Percentiles rank a stretch among this genome's conserved stretches.
These are phyloP conservation scores for Triglochin maritima DNA, from an alignment of 106 monocot genomes.

Conservation along the genomic window DNA sequence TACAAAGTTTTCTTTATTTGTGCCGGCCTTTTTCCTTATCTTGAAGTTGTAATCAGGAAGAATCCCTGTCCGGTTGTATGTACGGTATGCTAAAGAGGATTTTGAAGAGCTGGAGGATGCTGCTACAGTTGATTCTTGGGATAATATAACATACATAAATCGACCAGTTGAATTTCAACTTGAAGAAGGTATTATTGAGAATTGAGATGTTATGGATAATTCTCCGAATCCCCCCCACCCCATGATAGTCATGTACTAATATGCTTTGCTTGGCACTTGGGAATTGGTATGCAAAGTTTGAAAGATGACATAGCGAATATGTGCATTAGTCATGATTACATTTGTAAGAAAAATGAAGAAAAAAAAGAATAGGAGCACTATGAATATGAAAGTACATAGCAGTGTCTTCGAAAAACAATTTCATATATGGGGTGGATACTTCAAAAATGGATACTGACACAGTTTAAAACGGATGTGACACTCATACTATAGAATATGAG, in stretches of 20 bases:
- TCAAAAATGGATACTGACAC: too few relatives aligned
- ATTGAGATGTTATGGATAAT: not conserved
- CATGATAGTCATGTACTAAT: too few relatives aligned
- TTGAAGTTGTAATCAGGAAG: conserved; percentile 39
- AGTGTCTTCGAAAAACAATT: too few relatives aligned
- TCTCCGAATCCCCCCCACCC: not conserved
- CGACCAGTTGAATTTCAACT: conserved; percentile 64
- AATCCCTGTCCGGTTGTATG: conserved; percentile 77
- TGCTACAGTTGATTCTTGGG: conserved; percentile 45
- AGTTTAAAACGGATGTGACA: too few relatives aligned
- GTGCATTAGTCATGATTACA: too few relatives aligned
- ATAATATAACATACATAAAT: conserved; percentile 63
- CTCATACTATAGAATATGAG: too few relatives aligned
- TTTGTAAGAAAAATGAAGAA: too few relatives aligned
- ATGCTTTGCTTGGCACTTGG: too few relatives aligned
- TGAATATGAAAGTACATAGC: too few relatives aligned
- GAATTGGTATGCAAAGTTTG: not conserved
- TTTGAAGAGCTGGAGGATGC: conserved; percentile 53
- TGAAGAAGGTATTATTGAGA: conserved; percentile 43
- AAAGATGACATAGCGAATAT: not conserved
- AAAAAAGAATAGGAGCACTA: too few relatives aligned
- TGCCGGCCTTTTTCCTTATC: not conserved
- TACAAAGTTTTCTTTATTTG: not conserved
- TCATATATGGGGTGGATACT: too few relatives aligned
- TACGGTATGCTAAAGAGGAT: conserved; percentile 38